Percentiles rank a stretch among this genome's conserved stretches.
These are phyloP conservation scores for Amesomyces nigricolor DNA, from an alignment of 2,329 filamentous ascomycete genomes.

Conservation along the genomic window DNA sequence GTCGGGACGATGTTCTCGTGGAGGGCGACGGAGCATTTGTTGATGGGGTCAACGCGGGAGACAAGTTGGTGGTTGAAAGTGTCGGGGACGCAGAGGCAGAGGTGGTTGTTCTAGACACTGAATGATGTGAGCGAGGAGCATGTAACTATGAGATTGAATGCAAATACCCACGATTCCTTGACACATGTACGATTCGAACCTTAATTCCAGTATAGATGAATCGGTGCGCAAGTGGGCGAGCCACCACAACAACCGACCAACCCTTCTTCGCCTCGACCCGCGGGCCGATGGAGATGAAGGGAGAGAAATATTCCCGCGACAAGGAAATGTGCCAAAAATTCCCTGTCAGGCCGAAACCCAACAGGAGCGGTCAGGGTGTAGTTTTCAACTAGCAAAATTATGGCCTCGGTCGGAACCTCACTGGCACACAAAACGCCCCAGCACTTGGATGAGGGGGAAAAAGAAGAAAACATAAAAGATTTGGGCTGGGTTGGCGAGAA, in stretches of 20 bases:
- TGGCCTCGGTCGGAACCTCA: slow-evolving; percentile 84
- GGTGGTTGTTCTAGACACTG: slow-evolving; percentile 62
- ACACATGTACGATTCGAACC: no score
- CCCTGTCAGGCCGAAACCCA: slow-evolving; percentile 64
- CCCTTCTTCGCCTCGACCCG: slow-evolving; percentile 24
- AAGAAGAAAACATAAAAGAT: slow-evolving; percentile 29
- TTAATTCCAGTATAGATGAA: no score
- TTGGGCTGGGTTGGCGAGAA: background rate
- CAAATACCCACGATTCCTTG: background rate
- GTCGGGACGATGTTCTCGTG: slow-evolving; percentile 58
- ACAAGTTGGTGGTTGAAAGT: slow-evolving; percentile 60
- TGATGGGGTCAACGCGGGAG: slow-evolving; percentile 56
- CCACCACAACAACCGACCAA: background rate
- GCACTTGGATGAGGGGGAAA: slow-evolving; percentile 57
- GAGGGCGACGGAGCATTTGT: slow-evolving; percentile 83
- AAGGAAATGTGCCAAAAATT: slow-evolving; percentile 65
- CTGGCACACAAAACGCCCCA: slow-evolving; percentile 76
- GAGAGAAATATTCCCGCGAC: slow-evolving; percentile 32
- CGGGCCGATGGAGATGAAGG: slow-evolving; percentile 45
- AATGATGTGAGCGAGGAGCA: slow-evolving; percentile 31
- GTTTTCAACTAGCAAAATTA: slow-evolving; percentile 91
- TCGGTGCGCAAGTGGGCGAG: no score
- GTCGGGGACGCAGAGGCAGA: slow-evolving; percentile 64
- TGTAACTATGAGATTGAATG: background rate
- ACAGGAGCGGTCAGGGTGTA: slow-evolving; percentile 70